Base-by-base conservation (phyloP, 345 rosid species). In the Hypericum perforatum region DNA sequence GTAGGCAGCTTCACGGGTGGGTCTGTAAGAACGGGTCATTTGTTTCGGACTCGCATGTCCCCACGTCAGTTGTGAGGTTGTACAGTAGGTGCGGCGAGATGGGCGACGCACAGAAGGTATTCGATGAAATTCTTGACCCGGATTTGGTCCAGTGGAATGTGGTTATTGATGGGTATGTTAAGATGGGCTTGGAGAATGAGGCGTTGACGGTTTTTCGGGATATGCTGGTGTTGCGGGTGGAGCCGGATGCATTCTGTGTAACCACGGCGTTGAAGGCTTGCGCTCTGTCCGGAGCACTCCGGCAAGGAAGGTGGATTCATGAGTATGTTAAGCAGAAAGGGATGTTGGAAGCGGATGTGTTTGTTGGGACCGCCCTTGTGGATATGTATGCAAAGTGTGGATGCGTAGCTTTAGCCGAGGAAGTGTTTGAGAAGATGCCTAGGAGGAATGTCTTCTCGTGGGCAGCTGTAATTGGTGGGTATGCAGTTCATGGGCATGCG, bases 381-480 rank as follows among this genome's bases (percentile, higher is more conserved):
- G 80, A 82, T 56, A 79, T 77, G 86, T 73, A 79, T 67, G 75
- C 74, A 6, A 82, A 79, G 56, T 77, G 83, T 71, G 86, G 87
- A 40, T 76, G 66, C 13, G 43, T 78, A 54, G 69, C 74, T 49
- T 52, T 39, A 59, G 82, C 84, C 45, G 11, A 54, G 62, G 68
- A 69, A 66, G 76, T 72, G 11, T 77, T 82, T 29, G 59, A 73
- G 45, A 67, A 45, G 43, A 61, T 82, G 80, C 60, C 16, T 43
- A 67, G 41, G 56, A 75, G 83, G 61, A 82, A 75, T 60, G 74
- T 57, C 5, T 77, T 69, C 57, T 65, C 78, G 9, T 79, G 86
- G 77, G 81, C 83, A 22, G 86, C 85, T 0, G 68, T 79, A 55
- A 62, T 75, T 46, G 69, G 86, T 50, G 78, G 80, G 6, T 71